Evolutionary conservation across 2,329 filamentous ascomycete species (phyloP).

Genomic region (Penicillium sp.): DNA sequence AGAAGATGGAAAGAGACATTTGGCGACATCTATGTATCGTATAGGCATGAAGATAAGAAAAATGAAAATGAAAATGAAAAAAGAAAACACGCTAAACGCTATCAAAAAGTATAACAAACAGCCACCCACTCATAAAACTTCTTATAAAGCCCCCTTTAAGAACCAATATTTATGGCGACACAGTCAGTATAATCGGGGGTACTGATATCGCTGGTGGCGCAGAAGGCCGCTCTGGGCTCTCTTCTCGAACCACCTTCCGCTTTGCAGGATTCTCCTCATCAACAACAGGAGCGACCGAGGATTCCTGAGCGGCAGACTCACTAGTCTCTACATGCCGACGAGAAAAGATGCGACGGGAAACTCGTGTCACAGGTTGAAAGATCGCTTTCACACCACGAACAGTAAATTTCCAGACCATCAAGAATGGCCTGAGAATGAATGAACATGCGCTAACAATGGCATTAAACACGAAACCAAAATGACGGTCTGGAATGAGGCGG

Average conservation of each 20-base stretch:
- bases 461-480: conserved; percentile 44
- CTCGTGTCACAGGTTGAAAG: conserved; percentile 26
- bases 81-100: background rate
- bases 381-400: conserved; percentile 25
- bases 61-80: background rate
- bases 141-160: background rate
- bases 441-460: conserved; percentile 58
- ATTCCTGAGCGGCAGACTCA: conserved; percentile 13
- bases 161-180: conserved; percentile 23
- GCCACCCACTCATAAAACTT: background rate
- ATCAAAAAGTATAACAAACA: background rate
- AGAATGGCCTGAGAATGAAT: conserved; percentile 48
- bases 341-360: conserved; percentile 20
- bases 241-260: conserved; percentile 1
- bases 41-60: too few species aligned
- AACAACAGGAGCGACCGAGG: conserved; percentile 1
- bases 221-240: conserved; percentile 19
- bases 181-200: conserved; percentile 43
- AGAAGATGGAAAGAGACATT: too few species aligned
- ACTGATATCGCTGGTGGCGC: conserved; percentile 26
- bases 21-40: too few species aligned
- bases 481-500: conserved; percentile 76
- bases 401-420: conserved; percentile 30
- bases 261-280: conserved; percentile 9
- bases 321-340: conserved; percentile 5